These are phyloP conservation scores for Fusarium hostae DNA, from an alignment of 2,329 filamentous ascomycete genomes.

Conservation along the genomic window DNA sequence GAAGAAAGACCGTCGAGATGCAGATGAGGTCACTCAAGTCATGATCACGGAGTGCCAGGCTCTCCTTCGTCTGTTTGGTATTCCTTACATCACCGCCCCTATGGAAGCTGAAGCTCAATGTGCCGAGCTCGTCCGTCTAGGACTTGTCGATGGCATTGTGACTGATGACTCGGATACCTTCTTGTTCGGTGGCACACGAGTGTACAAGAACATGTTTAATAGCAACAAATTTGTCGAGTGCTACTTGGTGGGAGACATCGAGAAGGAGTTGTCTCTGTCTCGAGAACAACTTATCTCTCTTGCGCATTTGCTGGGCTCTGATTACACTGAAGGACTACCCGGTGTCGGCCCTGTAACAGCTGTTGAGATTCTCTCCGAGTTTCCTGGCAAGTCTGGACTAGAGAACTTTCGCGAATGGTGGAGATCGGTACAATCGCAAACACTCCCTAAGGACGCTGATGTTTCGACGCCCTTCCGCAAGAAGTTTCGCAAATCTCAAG, in stretches of 20 bases:
- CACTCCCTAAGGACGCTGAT: slow-evolving; percentile 73
- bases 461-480: slow-evolving; percentile 74
- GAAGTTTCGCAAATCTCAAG: slow-evolving; percentile 85
- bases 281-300: slow-evolving; percentile 89
- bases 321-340: slow-evolving; percentile 93
- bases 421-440: slow-evolving; percentile 76
- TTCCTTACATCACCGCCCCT: slow-evolving; percentile 96
- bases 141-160: slow-evolving; percentile 95
- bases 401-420: slow-evolving; percentile 90
- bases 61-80: slow-evolving; percentile 86
- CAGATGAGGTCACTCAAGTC: slow-evolving; percentile 94
- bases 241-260: slow-evolving; percentile 84
- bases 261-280: slow-evolving; percentile 88
- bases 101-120: slow-evolving; percentile 99
- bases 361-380: slow-evolving; percentile 93
- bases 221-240: slow-evolving; percentile 98
- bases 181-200: slow-evolving; percentile 92
- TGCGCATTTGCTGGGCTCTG: slow-evolving; percentile 89
- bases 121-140: slow-evolving; percentile 85
- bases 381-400: slow-evolving; percentile 71
- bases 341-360: slow-evolving; percentile 95
- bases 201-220: slow-evolving; percentile 99
- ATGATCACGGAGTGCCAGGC: slow-evolving; percentile 98
- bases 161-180: slow-evolving; percentile 98
- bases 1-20: slow-evolving; percentile 94